These are phyloP conservation scores for Stipa capillata DNA, from an alignment of 176 grass and related monocot species.

Conservation along the genomic window DNA sequence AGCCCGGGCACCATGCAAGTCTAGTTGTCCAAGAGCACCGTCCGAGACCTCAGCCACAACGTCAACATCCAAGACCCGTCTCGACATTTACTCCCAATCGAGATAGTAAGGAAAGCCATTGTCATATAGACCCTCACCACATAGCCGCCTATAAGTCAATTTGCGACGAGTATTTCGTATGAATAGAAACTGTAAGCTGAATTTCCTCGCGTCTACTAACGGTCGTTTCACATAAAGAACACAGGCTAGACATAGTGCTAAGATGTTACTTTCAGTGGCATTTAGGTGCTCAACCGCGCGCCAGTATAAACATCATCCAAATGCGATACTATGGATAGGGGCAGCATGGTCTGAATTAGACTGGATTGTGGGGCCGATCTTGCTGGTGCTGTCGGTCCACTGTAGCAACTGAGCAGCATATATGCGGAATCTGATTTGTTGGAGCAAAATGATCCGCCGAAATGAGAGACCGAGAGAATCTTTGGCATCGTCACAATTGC, in stretches of 20 bases:
- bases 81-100: too few relatives aligned
- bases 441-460: neutral
- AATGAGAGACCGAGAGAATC: neutral
- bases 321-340: neutral
- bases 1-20: too few relatives aligned
- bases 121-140: too few relatives aligned
- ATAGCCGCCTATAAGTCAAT: too few relatives aligned
- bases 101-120: too few relatives aligned
- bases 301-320: neutral
- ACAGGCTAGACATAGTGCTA: neutral
- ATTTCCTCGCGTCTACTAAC: neutral
- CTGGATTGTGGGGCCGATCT: neutral
- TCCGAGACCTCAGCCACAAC: too few relatives aligned
- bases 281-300: neutral
- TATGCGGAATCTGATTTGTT: neutral
- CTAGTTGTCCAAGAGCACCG: too few relatives aligned
- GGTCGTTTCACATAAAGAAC: neutral
- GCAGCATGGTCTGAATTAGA: neutral
- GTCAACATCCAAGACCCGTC: too few relatives aligned
- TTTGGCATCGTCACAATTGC: neutral
- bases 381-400: neutral
- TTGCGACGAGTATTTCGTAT: neutral
- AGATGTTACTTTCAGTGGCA: neutral
- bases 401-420: neutral
- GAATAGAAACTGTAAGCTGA: neutral